Evolutionary conservation across 2,329 filamentous ascomycete species (phyloP).

Genomic region (Aspergillus cejpii): DNA sequence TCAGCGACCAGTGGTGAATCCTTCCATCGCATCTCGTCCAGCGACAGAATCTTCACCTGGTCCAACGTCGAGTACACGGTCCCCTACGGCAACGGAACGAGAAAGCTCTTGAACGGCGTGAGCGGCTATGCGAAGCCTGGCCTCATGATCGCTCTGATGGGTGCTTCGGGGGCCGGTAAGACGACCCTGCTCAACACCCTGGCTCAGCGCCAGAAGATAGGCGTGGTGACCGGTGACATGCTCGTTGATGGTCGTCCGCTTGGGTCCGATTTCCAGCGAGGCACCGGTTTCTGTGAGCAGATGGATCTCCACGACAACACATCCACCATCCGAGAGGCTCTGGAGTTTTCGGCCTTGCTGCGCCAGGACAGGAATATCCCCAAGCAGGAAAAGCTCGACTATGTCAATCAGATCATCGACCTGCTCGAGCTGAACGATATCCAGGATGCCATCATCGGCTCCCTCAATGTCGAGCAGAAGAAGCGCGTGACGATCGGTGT

Average conservation of each 20-base stretch:
- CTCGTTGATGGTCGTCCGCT: slow-evolving; percentile 61
- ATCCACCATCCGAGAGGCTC: slow-evolving; percentile 59
- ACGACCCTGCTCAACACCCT: slow-evolving; percentile 74
- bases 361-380: slow-evolving; percentile 53
- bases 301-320: slow-evolving; percentile 65
- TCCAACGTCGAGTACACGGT: slow-evolving; percentile 65
- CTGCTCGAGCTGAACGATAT: slow-evolving; percentile 59
- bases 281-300: slow-evolving; percentile 66
- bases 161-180: slow-evolving; percentile 75
- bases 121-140: slow-evolving; percentile 75
- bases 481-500: slow-evolving; percentile 69
- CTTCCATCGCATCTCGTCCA: slow-evolving; percentile 45
- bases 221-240: slow-evolving; percentile 62
- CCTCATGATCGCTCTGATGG: slow-evolving; percentile 72
- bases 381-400: slow-evolving; percentile 56
- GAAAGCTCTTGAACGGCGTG: slow-evolving; percentile 61
- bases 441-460: slow-evolving; percentile 60
- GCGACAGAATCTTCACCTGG: slow-evolving; percentile 65
- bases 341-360: slow-evolving; percentile 62
- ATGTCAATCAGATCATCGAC: slow-evolving; percentile 60
- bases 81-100: slow-evolving; percentile 56
- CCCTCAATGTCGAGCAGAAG: slow-evolving; percentile 61
- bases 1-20: slow-evolving; percentile 30
- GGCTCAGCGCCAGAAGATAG: slow-evolving; percentile 62
- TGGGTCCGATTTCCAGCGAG: slow-evolving; percentile 58